Evolutionary conservation across 116 monocot species (phyloP), one percentile per base, ranked within the genome.

Genomic region (Papilionanthe hybrid): DNA sequence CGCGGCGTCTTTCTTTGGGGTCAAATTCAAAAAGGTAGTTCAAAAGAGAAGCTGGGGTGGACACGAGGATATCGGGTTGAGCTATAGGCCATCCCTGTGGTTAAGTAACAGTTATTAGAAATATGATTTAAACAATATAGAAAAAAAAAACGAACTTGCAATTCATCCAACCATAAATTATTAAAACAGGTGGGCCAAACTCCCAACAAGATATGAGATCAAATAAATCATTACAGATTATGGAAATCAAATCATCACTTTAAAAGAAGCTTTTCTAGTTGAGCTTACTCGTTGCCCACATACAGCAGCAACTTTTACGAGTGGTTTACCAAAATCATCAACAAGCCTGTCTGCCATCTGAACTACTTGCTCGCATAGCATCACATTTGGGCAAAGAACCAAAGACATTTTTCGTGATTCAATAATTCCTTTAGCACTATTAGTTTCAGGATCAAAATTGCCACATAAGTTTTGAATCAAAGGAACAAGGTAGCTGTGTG

Each of bases 361-460:
- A 79, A 91, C 89, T 48, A 93, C 95, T 92, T 99, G 99, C 77
- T 99, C 93, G 79, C 95, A 99, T 43, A 99, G 82, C 95, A 99
- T 95, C 65, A 95, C 91, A 88, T 99, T 99, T 48, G 99, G 99
- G 67, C 99, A 99, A 75, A 99, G 91, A 25, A 99, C 83, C 57
- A 99, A 77, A 81, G 85, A 85, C 12, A 86, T 75, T 72, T 69
- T 76, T 9, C 78, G 78, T 13, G 27, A 44, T 72, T 65, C 71
- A 76, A 79, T 41, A 81, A 28, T 32, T 58, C 19, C 81, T 68
- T 82, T 32, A 65, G 53, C 56, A 58, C 3, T 44, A 32, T 55
- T 49, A 79, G 49, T 71, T 56, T 72, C 83, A 49, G 78, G 41
- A 82, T 78, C 75, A 42, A 49, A 58, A 13, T 45, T 32, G 5